phyloP scores from a whole-genome alignment of 78 protist species.

The Planoprotostelium fungivorum region DNA sequence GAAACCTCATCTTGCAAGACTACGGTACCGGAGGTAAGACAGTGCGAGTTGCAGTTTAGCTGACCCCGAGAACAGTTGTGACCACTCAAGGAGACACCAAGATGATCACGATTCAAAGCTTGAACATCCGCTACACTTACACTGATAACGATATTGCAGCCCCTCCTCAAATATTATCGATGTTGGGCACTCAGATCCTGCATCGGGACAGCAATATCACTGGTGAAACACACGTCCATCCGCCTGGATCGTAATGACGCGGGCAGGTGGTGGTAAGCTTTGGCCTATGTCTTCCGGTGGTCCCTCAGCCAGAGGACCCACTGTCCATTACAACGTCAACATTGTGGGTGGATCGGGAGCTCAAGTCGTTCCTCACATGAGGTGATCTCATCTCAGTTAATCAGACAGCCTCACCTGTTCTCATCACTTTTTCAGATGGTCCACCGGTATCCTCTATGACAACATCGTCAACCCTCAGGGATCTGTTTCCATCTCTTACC shows the following conservation, averaged over 20 bases:
- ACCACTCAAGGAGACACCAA: neutral
- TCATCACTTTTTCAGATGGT: neutral
- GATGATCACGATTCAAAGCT: neutral
- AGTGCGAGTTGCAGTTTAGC: neutral
- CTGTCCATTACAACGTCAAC: neutral
- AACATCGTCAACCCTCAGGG: neutral
- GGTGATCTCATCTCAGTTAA: neutral
- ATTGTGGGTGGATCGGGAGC: neutral
- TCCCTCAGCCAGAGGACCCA: neutral
- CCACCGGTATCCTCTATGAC: neutral
- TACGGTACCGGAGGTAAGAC: neutral
- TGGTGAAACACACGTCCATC: neutral
- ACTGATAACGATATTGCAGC: neutral
- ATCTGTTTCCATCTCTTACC: neutral
- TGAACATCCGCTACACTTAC: neutral
- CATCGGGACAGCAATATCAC: neutral
- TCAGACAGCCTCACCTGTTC: neutral
- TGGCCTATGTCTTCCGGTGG: neutral
- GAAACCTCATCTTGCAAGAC: neutral
- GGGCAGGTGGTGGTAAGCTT: neutral
- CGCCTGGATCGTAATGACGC: neutral
- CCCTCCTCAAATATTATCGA: neutral
- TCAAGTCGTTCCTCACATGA: neutral
- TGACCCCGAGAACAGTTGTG: neutral
- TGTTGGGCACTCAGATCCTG: neutral